phyloP scores from a whole-genome alignment of 139 green algal genomes.

The Astrephomene gubernaculifera region DNA sequence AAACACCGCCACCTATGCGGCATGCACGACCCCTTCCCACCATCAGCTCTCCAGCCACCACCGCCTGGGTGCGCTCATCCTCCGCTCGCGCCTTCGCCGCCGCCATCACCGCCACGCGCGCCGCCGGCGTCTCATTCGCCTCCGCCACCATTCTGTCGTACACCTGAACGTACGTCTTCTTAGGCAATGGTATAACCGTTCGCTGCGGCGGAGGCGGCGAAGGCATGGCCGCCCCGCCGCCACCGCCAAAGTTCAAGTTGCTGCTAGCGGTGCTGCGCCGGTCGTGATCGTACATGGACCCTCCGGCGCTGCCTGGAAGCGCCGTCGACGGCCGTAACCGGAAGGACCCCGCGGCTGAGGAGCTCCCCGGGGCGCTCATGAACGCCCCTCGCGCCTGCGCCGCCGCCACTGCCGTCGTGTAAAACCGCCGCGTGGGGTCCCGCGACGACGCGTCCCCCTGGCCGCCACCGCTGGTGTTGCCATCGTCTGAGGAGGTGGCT shows the following conservation, averaged over 20 bases:
- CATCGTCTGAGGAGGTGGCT: not conserved
- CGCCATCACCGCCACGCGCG: slow-evolving; percentile 11
- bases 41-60: slow-evolving; percentile 11
- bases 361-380: not conserved
- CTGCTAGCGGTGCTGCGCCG: not conserved
- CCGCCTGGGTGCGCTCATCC: not conserved
- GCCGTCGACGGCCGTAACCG: not conserved
- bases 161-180: slow-evolving; percentile 40
- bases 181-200: slow-evolving; percentile 23
- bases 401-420: not conserved
- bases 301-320: not conserved
- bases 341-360: too few relatives aligned
- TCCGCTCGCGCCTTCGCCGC: not conserved
- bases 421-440: slow-evolving; percentile 7
- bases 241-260: not conserved
- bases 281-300: not conserved
- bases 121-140: not conserved
- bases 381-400: not conserved
- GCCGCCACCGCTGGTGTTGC: not conserved
- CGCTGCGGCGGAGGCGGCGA: too few relatives aligned
- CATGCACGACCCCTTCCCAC: not conserved
- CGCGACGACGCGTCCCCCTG: not conserved
- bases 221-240: not conserved
- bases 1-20: not conserved
- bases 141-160: slow-evolving; percentile 41